A percentile compares a stretch with the other conserved stretches of the same genome.
Conservation (phyloP, 257 asterid species). For the Nicotiana sylvestris region DNA sequence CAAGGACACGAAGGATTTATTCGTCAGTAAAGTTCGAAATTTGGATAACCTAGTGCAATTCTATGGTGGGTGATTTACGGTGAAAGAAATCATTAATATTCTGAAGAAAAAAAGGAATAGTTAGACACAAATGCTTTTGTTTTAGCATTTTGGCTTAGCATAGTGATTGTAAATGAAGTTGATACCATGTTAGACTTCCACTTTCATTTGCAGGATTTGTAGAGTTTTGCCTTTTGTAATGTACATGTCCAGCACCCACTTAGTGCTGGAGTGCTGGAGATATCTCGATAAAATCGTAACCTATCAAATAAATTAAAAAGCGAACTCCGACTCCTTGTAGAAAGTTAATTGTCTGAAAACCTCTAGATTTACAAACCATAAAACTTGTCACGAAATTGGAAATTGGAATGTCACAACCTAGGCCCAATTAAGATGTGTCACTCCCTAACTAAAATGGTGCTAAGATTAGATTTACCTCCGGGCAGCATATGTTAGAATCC, state of each 20-base stretch:
- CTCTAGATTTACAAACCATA: slow-evolving; percentile 1
- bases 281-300: not conserved
- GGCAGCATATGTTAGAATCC: slow-evolving; percentile 93
- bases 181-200: not conserved
- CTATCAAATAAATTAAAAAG: not conserved
- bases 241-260: not conserved
- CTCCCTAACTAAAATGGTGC: slow-evolving; percentile 10
- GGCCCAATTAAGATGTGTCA: slow-evolving; percentile 1
- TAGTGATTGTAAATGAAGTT: not conserved
- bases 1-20: not conserved
- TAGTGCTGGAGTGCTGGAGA: not conserved
- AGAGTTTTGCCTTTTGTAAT: not conserved
- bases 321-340: not conserved
- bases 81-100: not conserved
- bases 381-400: not conserved
- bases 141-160: not conserved
- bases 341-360: not conserved
- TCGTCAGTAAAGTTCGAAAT: not conserved
- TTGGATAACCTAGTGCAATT: not conserved
- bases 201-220: not conserved
- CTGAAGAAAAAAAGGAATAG: not conserved
- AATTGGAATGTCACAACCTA: slow-evolving; percentile 4
- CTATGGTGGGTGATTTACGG: not conserved
- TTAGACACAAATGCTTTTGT: not conserved
- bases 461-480: slow-evolving; percentile 56